These are phyloP conservation scores for Basipetospora chlamydospora DNA, from an alignment of 2,329 filamentous ascomycete species.

Conservation along the genomic window DNA sequence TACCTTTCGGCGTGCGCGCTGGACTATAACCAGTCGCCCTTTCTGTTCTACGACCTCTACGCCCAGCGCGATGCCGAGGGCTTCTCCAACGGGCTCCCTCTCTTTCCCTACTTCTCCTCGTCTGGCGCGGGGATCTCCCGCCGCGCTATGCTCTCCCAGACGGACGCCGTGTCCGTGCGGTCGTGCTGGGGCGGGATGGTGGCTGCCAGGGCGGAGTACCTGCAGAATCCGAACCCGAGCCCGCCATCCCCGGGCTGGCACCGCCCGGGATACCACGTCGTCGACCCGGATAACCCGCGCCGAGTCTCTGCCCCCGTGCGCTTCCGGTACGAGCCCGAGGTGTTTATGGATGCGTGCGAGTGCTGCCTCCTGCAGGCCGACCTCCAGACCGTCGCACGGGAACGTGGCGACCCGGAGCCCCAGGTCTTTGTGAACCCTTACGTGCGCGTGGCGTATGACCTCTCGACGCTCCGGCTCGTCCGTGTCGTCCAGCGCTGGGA, in stretches of 20 bases:
- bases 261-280: conserved; percentile 17
- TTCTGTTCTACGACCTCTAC: conserved; percentile 61
- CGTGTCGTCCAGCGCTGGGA: conserved; percentile 49
- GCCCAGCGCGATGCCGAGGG: conserved; percentile 55
- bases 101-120: conserved; percentile 52
- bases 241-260: conserved; percentile 20
- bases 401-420: conserved; percentile 25
- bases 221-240: conserved; percentile 26
- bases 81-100: conserved; percentile 44
- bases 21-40: conserved; percentile 42
- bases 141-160: conserved; percentile 45
- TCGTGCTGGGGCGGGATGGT: conserved; percentile 72
- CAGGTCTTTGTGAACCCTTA: conserved; percentile 64
- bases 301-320: conserved; percentile 25
- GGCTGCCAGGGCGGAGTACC: conserved; percentile 46
- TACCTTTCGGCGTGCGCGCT: conserved; percentile 59
- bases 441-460: conserved; percentile 55
- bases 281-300: conserved; percentile 18
- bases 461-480: conserved; percentile 41
- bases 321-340: conserved; percentile 43
- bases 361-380: conserved; percentile 45
- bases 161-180: conserved; percentile 51
- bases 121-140: conserved; percentile 39
- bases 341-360: conserved; percentile 50
- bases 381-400: conserved; percentile 22